phyloP scores from a whole-genome alignment of 345 rosid species.

The Aurinia saxatilis region DNA sequence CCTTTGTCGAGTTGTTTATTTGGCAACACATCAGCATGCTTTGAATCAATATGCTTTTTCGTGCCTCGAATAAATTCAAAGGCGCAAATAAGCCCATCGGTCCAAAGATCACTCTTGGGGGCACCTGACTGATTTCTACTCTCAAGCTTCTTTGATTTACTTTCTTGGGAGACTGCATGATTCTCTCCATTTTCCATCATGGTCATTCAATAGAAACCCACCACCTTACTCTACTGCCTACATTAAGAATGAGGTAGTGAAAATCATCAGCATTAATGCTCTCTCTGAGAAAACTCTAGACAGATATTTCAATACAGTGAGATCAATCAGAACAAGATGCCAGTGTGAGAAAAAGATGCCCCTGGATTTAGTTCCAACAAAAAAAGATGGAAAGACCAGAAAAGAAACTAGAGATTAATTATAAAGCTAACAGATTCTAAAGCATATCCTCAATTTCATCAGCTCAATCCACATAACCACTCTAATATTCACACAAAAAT shows the following conservation, averaged over 20 bases:
- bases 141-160: slow-evolving; percentile 17
- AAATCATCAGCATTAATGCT: not conserved
- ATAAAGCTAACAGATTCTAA: too few relatives aligned
- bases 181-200: slow-evolving; percentile 11
- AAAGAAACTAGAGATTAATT: too few relatives aligned
- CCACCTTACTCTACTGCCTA: not conserved
- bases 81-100: slow-evolving; percentile 84
- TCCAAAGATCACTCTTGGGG: slow-evolving; percentile 61
- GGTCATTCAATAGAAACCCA: not conserved
- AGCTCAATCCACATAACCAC: too few relatives aligned
- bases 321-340: too few relatives aligned
- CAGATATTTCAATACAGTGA: too few relatives aligned
- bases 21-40: not conserved
- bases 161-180: slow-evolving; percentile 16
- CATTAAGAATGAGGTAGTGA: not conserved
- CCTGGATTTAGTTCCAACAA: too few relatives aligned
- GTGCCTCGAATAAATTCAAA: slow-evolving; percentile 61
- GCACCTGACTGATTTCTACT: slow-evolving; percentile 11
- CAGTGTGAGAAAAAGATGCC: too few relatives aligned
- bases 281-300: too few relatives aligned
- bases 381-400: too few relatives aligned
- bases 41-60: slow-evolving; percentile 20
- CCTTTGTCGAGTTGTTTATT: not conserved
- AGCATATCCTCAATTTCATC: too few relatives aligned
- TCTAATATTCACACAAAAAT: not conserved